These are phyloP conservation scores for Myxozyma nipponensis DNA, from an alignment of 805 yeast genomes.

Conservation along the genomic window DNA sequence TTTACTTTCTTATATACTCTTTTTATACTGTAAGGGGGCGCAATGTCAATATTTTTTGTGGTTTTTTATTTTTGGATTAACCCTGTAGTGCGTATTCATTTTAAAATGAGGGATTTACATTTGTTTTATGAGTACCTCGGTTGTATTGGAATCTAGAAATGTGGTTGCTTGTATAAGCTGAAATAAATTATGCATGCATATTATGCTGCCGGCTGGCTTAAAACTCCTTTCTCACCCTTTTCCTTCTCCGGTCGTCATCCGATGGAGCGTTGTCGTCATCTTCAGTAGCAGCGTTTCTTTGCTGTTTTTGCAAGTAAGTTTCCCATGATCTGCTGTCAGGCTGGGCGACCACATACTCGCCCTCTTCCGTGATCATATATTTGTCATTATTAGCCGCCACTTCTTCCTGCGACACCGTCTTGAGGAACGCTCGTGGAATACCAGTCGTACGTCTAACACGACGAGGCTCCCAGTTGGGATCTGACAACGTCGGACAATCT, in stretches of 20 bases:
- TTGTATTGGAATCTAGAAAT: not conserved
- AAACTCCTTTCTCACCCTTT: not conserved
- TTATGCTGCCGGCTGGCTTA: not conserved
- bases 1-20: not conserved
- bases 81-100: too few relatives aligned
- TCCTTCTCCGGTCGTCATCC: not conserved
- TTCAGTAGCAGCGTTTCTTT: not conserved
- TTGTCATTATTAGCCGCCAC: slow-evolving; percentile 46
- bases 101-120: too few relatives aligned
- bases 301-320: slow-evolving; percentile 24
- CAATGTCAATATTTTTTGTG: too few relatives aligned
- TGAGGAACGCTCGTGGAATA: slow-evolving; percentile 89
- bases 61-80: too few relatives aligned
- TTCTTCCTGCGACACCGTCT: slow-evolving; percentile 72
- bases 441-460: slow-evolving; percentile 91
- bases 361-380: slow-evolving; percentile 84
- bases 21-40: not conserved
- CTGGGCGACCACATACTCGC: slow-evolving; percentile 91
- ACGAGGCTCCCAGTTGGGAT: slow-evolving; percentile 91
- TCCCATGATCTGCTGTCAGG: slow-evolving; percentile 59
- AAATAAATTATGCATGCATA: not conserved
- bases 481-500: slow-evolving; percentile 90
- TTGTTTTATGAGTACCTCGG: too few relatives aligned
- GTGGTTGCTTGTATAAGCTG: too few relatives aligned
- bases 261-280: slow-evolving; percentile 2